phyloP scores from a whole-genome alignment of 768 basidiomycete species.

The Lentinula lateritia region DNA sequence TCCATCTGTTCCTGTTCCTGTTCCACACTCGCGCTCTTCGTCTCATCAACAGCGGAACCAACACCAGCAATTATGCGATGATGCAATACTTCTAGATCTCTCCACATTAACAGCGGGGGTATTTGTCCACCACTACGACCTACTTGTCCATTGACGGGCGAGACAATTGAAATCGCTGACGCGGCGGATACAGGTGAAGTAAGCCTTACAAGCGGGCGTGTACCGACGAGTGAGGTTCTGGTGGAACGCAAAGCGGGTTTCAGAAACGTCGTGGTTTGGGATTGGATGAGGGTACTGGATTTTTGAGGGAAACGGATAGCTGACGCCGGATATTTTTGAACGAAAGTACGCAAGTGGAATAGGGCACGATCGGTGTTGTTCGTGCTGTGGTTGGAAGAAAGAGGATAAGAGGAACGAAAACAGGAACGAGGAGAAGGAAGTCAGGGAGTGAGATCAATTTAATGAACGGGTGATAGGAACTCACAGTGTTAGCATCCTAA shows the following conservation, averaged over 20 bases:
- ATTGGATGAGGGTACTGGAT: not conserved
- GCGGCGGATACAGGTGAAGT: conserved; percentile 32
- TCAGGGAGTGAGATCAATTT: not conserved
- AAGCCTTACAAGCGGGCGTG: conserved; percentile 68
- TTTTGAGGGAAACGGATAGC: conserved; percentile 31
- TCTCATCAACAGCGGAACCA: not conserved
- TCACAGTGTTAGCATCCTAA: conserved; percentile 59
- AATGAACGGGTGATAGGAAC: conserved; percentile 18
- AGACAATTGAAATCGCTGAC: too few species aligned
- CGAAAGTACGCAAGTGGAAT: conserved; percentile 55
- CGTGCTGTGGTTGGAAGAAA: conserved; percentile 27
- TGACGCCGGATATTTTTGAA: conserved; percentile 55
- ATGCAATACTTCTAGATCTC: conserved; percentile 76
- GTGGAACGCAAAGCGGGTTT: conserved; percentile 53
- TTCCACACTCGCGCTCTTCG: not conserved
- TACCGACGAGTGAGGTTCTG: conserved; percentile 46
- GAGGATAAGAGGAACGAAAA: not conserved
- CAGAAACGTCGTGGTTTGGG: conserved; percentile 6
- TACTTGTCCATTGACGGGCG: too few species aligned
- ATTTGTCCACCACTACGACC: conserved; percentile 41
- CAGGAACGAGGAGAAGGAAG: not conserved
- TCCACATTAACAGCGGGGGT: conserved; percentile 73
- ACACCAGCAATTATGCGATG: conserved; percentile 48
- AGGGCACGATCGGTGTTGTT: conserved; percentile 49
- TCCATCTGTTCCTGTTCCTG: not conserved